These are phyloP conservation scores for carrot (Daucus carota) DNA, from an alignment of 129 eudicot species.

Conservation along the genomic window DNA sequence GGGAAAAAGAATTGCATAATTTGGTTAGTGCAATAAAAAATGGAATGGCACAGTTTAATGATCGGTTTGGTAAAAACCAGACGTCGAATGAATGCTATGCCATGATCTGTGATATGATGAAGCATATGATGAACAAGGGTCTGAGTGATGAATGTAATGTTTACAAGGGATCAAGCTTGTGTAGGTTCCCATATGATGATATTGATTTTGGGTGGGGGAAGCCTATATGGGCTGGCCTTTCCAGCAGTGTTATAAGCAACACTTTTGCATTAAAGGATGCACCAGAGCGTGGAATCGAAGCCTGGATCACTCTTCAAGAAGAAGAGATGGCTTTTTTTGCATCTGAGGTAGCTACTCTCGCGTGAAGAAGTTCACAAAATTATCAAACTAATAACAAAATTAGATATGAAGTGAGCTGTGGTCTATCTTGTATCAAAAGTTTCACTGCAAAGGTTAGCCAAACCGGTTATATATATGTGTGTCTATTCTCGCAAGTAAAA, in stretches of 20 bases:
- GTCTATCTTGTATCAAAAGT: too few species aligned
- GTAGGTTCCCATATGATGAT: not conserved
- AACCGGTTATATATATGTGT: too few species aligned
- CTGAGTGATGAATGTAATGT: not conserved
- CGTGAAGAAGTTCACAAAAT: not conserved
- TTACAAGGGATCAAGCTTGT: constrained; percentile 8
- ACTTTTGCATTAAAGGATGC: not conserved
- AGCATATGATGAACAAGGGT: not conserved
- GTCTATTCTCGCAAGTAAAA: too few species aligned
- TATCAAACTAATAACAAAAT: too few species aligned
- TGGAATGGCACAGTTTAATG: not conserved
- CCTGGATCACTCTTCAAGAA: not conserved
- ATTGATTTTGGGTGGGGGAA: constrained; percentile 7
- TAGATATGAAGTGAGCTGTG: too few species aligned
- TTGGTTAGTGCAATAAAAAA: not conserved
- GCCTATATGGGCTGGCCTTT: not conserved
- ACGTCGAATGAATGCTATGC: not conserved
- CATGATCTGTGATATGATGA: constrained; percentile 3
- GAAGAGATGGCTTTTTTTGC: constrained; percentile 7
- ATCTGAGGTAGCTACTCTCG: not conserved
- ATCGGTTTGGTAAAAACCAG: not conserved
- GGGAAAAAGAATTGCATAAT: not conserved
- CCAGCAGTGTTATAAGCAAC: not conserved
- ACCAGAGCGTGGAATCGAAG: constrained; percentile 1
- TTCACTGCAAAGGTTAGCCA: too few species aligned